Percentiles rank a stretch among this genome's conserved stretches.
Conservation (phyloP, 2,329 filamentous ascomycete species). For the Clonostachys rhizophaga region DNA sequence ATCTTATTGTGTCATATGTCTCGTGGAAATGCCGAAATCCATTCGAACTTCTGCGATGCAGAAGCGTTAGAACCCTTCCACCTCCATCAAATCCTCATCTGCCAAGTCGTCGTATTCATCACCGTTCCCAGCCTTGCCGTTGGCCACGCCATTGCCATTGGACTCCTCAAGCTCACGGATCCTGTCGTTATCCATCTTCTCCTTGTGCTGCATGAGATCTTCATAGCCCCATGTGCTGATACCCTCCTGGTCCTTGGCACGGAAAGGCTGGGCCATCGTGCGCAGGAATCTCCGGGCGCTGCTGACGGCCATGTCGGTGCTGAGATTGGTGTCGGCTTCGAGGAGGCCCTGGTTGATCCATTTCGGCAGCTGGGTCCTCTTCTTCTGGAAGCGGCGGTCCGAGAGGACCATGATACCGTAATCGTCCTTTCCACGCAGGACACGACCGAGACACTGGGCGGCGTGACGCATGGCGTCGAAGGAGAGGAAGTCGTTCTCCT, state of each 20-base stretch:
- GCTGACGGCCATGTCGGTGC: constrained; percentile 91
- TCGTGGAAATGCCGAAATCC: no score
- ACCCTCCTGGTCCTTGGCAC: constrained; percentile 77
- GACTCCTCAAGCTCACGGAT: constrained; percentile 56
- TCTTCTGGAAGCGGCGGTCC: constrained; percentile 89
- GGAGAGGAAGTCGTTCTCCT: constrained; percentile 94
- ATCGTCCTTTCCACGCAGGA: constrained; percentile 93
- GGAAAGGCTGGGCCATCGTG: constrained; percentile 89
- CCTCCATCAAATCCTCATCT: constrained; percentile 52
- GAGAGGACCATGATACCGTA: constrained; percentile 99
- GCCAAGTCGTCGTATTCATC: constrained; percentile 47
- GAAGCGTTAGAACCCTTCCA: constrained; percentile 17
- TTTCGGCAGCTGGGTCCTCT: constrained; percentile 83
- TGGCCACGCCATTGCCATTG: constrained; percentile 5
- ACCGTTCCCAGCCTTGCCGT: constrained; percentile 5
- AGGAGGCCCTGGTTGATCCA: constrained; percentile 91
- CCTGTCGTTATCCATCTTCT: constrained; percentile 65
- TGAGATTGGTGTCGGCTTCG: constrained; percentile 83
- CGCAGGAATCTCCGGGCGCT: constrained; percentile 84
- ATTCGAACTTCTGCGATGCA: background rate
- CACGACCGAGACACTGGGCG: constrained; percentile 91
- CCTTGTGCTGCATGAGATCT: constrained; percentile 74
- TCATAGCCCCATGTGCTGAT: constrained; percentile 86
- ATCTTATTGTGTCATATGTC: no score
- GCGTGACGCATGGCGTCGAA: constrained; percentile 99